phyloP scores from a whole-genome alignment of 23 red algal genomes.

The Pyropia yezoensis region DNA sequence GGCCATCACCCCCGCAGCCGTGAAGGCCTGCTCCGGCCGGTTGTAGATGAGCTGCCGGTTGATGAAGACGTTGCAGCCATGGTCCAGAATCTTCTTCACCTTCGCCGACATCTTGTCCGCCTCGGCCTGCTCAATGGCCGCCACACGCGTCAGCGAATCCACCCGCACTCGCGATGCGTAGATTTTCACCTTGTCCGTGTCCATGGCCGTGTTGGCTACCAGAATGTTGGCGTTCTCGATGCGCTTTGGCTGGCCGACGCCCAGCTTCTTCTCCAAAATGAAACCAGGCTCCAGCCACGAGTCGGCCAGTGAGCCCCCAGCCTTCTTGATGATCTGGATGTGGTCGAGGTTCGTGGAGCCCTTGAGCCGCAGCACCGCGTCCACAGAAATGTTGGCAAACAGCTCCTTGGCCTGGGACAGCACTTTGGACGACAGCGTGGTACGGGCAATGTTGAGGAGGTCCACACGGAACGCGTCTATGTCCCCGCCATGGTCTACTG shows the following conservation, averaged over 20 bases:
- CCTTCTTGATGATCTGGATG: conserved; percentile 98
- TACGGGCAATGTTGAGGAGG: conserved; percentile 82
- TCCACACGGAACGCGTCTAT: conserved; percentile 39
- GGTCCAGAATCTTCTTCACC: conserved; percentile 74
- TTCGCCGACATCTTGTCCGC: conserved; percentile 94
- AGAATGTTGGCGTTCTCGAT: conserved; percentile 95
- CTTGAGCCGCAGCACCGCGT: conserved; percentile 86
- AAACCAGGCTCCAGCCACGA: conserved; percentile 95
- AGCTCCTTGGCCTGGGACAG: conserved; percentile 80
- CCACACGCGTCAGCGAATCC: conserved; percentile 74
- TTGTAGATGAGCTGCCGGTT: conserved; percentile 99
- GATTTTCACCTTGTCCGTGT: conserved; percentile 99
- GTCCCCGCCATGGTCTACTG: conserved; percentile 63
- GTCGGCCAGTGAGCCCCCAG: conserved; percentile 75
- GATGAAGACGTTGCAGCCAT: conserved; percentile 91
- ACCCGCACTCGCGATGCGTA: conserved; percentile 93
- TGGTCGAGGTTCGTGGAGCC: conserved; percentile 94
- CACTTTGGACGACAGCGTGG: conserved; percentile 89
- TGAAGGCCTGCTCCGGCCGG: conserved; percentile 95
- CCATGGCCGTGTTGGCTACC: conserved; percentile 97
- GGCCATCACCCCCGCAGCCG: conserved; percentile 75
- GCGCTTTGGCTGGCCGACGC: conserved; percentile 84
- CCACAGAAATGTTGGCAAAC: conserved; percentile 86
- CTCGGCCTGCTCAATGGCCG: conserved; percentile 97
- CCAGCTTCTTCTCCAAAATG: conserved; percentile 95